Evolutionary conservation across 2,329 filamentous ascomycete species (phyloP), one percentile per base, ranked within the genome.

Genomic region (Aspergillus tubingensis): DNA sequence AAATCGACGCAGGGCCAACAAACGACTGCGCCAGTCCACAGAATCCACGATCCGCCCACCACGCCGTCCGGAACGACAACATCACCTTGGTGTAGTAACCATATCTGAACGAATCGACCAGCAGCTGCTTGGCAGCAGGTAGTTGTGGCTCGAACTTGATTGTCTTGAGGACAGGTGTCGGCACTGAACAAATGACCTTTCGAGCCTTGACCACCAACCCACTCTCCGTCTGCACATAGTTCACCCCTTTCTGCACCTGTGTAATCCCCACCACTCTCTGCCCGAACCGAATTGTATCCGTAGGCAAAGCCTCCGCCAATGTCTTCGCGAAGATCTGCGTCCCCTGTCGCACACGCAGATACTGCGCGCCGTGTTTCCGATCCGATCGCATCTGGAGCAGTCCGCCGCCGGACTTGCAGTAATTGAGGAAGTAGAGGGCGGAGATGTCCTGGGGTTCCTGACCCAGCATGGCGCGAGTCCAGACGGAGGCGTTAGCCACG

Each of bases 81-180:
- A 86, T 82, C 5, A 78, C 79, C 67, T 86, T 86, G 53, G 77
- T 79, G 64, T 84, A 83, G 61, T 80, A 80, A 3, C 83, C 82
- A 41, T 80, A 77, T 0, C 63, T 68, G 5, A 75, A 75, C 0
- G 76, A 72, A 3, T 76, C 65, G 11, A 72, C 63, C 47, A 79
- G 68, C 0, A 72, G 67, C n/a, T 69, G 66, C 63, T 83, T 84
- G 2, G 65, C 61, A 0, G 64, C 32, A 0, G 81, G 80, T 0
- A 87, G 74, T 0, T 74, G 58, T 0, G 85, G 85, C 0, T 68
- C 54, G 68, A 86, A 86, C 0, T 44, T 57, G 32, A 87, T 81
- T 6, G 70, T 75, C 36, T 77, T 75, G 21, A 81, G 74, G 0
- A 81, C 70, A 0, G 83, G 79, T 2, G 76, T 80, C 0, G 84